Evolutionary conservation across 176 grass and related monocot species (phyloP).

Genomic region (Carex pumila): DNA sequence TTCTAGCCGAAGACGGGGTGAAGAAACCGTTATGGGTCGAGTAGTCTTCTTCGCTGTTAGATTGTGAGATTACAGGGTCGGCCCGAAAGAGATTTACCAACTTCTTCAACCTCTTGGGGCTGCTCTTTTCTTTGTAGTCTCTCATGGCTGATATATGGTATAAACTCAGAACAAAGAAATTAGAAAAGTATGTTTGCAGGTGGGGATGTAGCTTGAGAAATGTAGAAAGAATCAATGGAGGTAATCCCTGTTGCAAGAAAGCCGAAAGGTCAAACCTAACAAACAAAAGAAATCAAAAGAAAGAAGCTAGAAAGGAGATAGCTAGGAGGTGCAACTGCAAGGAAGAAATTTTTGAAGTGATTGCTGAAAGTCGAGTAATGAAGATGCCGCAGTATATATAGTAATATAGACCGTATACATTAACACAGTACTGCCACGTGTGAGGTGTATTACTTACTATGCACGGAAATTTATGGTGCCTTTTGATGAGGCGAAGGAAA

Average conservation of each 20-base stretch:
- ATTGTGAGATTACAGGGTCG: slow-evolving; percentile 3
- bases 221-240: slow-evolving; percentile 16
- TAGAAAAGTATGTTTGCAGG: background rate
- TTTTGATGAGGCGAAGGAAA: background rate
- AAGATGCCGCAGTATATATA: slow-evolving; percentile 2
- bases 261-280: slow-evolving; percentile 13
- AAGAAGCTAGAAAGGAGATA: background rate
- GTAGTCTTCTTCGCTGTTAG: slow-evolving; percentile 18
- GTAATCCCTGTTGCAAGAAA: slow-evolving; percentile 10
- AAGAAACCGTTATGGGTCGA: background rate
- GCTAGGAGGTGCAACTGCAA: background rate
- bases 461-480: background rate
- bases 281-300: background rate
- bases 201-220: background rate
- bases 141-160: slow-evolving; percentile 10
- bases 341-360: background rate
- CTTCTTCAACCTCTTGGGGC: slow-evolving; percentile 9
- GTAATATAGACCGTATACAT: background rate
- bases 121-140: slow-evolving; percentile 1
- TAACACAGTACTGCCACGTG: slow-evolving; percentile 6
- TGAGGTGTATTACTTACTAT: background rate
- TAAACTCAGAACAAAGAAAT: background rate
- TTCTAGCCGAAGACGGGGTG: background rate
- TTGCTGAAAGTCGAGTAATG: background rate
- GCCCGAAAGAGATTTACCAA: slow-evolving; percentile 29